Evolutionary conservation across 2,329 filamentous ascomycete species (phyloP).

Genomic region (Colletotrichum camelliae): DNA sequence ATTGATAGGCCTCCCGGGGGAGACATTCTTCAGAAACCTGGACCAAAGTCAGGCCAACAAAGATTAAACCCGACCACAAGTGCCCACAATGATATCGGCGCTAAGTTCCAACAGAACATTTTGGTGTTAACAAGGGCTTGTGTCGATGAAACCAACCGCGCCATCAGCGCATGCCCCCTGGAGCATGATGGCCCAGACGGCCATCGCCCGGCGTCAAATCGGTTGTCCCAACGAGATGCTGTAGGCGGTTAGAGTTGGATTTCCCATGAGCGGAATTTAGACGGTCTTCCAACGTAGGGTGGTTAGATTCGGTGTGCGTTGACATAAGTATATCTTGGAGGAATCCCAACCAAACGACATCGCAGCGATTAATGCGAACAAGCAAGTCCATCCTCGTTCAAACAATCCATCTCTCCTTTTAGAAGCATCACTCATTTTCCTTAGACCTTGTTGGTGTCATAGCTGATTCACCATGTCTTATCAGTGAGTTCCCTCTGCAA

Average conservation of each 20-base stretch:
- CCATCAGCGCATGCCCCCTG: background rate
- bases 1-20: background rate
- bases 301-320: background rate
- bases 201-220: background rate
- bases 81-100: background rate
- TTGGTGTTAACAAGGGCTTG: background rate
- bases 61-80: background rate
- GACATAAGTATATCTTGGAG: background rate
- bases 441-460: background rate
- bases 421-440: background rate
- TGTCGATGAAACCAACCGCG: background rate
- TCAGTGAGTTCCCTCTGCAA: background rate
- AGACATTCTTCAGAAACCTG: background rate
- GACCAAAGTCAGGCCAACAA: background rate
- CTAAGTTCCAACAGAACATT: background rate
- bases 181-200: background rate
- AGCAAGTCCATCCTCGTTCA: no score
- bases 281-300: background rate
- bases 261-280: background rate
- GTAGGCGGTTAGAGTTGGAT: background rate
- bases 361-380: no score
- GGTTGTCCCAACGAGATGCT: background rate
- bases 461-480: background rate
- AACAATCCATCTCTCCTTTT: background rate
- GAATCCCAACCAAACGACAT: background rate